Base-by-base conservation (phyloP, 495 filamentous ascomycete species). In the Aspergillus taichungensis region DNA sequence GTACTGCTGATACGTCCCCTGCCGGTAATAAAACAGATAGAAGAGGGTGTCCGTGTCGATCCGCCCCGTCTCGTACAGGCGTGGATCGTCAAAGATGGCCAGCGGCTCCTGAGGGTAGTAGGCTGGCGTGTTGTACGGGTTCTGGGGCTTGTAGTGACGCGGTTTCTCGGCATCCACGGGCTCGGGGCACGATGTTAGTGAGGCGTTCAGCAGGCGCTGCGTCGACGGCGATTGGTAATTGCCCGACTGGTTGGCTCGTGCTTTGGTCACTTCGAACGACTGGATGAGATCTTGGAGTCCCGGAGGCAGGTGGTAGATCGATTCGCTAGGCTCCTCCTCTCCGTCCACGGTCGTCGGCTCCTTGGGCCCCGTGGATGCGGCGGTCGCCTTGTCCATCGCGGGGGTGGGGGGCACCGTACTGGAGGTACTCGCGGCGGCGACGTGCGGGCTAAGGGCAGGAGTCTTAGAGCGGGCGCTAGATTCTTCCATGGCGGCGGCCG, bases 11-110 rank as follows among this genome's bases (percentile, higher is more conserved):
- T 95, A 92, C 0, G 89, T 87, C 13, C 87, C 88, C 56, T 98
- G 92, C 14, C 90, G 85, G 70, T 98, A 98, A 71, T 98, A 98
- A 67, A 98, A 98, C 41, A 95, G 83, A 63, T 97, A 98, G 64
- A 98, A 98, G n/a, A 98, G 74, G 2, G 89, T 90, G 55, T 98
- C 92, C 4, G 90, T 87, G 51, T 98, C 92, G 40, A 97, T 90
- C 30, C 85, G 77, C 29, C 69, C 67, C 0, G 68, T 74, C 14
- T 79, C 74, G 63, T 95, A 98, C 34, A 98, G 67, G 9, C 82
- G 73, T 4, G 88, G 87, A 59, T 98, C 90, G 48, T 95, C 87
- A 52, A 96, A 88, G 44, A 95, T 89, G 12, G 85, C 63, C 27
- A 95, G 72, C 6, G 89, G 86, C 56, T 96, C 88, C 56, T 94